Percentiles rank a stretch among this genome's conserved stretches.
phyloP scores from a whole-genome alignment of 495 filamentous ascomycete species.

The Neohortaea acidophila region DNA sequence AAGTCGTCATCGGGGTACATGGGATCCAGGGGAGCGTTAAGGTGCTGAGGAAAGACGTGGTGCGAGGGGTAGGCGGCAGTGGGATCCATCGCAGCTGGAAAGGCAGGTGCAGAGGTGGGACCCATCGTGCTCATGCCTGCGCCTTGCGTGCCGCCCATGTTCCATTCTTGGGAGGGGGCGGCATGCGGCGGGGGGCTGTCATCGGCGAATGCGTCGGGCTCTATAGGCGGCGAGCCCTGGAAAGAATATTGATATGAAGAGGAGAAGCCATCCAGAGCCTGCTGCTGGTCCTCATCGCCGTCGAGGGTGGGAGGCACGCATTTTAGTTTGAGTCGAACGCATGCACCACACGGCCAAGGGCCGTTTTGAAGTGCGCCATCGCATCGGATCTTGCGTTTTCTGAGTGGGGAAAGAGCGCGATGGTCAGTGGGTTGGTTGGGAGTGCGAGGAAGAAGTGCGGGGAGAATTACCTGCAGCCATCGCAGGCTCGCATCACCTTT shows the following conservation, averaged over 20 bases:
- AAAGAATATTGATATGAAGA: slow-evolving; percentile 7
- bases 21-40: slow-evolving; percentile 2
- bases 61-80: neutral
- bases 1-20: neutral
- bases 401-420: too few species aligned
- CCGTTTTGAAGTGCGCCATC: slow-evolving; percentile 90
- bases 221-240: neutral
- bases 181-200: too few species aligned
- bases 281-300: slow-evolving; percentile 53
- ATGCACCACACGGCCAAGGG: slow-evolving; percentile 93
- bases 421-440: too few species aligned
- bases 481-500: slow-evolving; percentile 98
- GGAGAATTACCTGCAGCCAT: too few species aligned
- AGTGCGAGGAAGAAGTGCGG: too few species aligned
- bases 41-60: slow-evolving; percentile 1
- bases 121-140: neutral
- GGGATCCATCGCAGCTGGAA: neutral
- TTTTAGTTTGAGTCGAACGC: slow-evolving; percentile 77
- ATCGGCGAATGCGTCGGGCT: too few species aligned
- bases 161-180: neutral
- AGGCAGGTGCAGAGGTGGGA: neutral
- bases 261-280: neutral
- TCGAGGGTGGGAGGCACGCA: slow-evolving; percentile 82
- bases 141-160: neutral
- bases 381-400: slow-evolving; percentile 85